Conservation (phyloP, 2,329 filamentous ascomycete species). For the Ascochyta koolunga region DNA sequence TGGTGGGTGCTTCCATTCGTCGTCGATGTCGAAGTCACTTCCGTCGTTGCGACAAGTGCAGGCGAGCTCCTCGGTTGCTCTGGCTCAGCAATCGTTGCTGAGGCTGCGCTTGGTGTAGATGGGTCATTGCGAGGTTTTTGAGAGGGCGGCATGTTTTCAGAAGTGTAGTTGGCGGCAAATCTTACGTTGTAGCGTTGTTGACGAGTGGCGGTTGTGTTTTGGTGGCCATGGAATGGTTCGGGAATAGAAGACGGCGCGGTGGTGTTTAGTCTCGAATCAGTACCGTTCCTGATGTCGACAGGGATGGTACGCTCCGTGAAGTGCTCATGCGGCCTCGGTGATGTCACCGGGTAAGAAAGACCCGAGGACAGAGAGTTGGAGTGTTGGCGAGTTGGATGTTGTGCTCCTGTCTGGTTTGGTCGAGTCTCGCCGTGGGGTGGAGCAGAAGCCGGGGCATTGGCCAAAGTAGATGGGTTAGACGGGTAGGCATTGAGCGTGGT, state of each 20-base stretch:
- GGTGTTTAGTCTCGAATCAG: conserved; percentile 13
- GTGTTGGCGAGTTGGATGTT: conserved; percentile 6
- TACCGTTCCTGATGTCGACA: conserved; percentile 4
- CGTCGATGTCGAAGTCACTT: conserved; percentile 12
- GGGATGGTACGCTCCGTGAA: conserved; percentile 6
- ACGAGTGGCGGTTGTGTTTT: conserved; percentile 20
- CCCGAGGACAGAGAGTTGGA: conserved; percentile 11
- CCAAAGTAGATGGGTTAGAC: conserved; percentile 13
- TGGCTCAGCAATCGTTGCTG: conserved; percentile 5
- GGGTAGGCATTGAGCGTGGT: conserved; percentile 8
- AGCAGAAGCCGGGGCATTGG: conserved; percentile 7
- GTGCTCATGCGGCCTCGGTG: conserved; percentile 21
- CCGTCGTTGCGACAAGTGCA: conserved; percentile 10
- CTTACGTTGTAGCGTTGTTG: conserved; percentile 37
- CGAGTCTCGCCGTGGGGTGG: conserved; percentile 9
- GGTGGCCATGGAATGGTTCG: conserved; percentile 12
- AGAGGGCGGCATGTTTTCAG: conserved; percentile 26
- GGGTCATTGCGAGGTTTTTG: conserved; percentile 28
- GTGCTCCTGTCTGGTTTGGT: conserved; percentile 7
- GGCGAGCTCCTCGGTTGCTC: conserved; percentile 14
- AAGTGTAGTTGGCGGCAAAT: conserved; percentile 29
- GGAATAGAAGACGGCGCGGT: conserved; percentile 12
- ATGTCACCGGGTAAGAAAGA: conserved; percentile 1
- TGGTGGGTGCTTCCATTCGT: conserved; percentile 6
- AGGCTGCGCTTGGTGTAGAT: conserved; percentile 8